phyloP scores from a whole-genome alignment of 371 early-diverging fungal genomes.

The Mucor plumbeus region DNA sequence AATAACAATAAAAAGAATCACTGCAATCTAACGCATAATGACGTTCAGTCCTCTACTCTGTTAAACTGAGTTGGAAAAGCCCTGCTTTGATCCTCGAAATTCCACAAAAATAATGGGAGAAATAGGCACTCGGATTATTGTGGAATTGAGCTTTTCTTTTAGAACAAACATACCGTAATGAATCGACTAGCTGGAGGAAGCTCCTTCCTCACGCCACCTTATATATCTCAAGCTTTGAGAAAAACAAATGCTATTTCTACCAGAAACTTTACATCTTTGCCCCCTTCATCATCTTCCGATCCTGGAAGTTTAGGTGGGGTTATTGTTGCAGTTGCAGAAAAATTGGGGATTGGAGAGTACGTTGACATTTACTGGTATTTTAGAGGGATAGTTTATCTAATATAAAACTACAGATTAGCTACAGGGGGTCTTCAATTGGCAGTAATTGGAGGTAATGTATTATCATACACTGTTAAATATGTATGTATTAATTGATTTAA shows the following conservation, averaged over 20 bases:
- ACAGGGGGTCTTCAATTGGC: slow-evolving; percentile 56
- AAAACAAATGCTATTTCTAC: slow-evolving; percentile 6
- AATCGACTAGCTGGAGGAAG: slow-evolving; percentile 10
- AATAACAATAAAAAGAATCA: not conserved
- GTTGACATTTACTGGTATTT: not conserved
- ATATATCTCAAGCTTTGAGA: not conserved
- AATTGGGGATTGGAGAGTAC: slow-evolving; percentile 61
- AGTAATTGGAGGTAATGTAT: slow-evolving; percentile 41
- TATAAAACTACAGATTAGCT: slow-evolving; percentile 45
- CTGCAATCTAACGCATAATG: no score
- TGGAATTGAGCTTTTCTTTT: no score
- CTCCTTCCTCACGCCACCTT: slow-evolving; percentile 16
- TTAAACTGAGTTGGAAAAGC: no score
- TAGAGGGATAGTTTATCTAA: no score
- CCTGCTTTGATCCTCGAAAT: no score
- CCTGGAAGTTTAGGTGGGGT: slow-evolving; percentile 49
- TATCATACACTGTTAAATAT: not conserved
- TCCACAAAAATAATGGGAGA: no score
- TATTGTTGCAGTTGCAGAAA: slow-evolving; percentile 51
- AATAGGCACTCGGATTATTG: no score
- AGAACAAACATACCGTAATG: not conserved
- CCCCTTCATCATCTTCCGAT: slow-evolving; percentile 23
- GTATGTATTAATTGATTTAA: not conserved
- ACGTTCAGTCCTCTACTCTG: no score
- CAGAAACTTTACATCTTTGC: slow-evolving; percentile 27